Percentiles rank a stretch among this genome's conserved stretches.
These are phyloP conservation scores for Podospora conica DNA, from an alignment of 495 filamentous ascomycete genomes.

Conservation along the genomic window DNA sequence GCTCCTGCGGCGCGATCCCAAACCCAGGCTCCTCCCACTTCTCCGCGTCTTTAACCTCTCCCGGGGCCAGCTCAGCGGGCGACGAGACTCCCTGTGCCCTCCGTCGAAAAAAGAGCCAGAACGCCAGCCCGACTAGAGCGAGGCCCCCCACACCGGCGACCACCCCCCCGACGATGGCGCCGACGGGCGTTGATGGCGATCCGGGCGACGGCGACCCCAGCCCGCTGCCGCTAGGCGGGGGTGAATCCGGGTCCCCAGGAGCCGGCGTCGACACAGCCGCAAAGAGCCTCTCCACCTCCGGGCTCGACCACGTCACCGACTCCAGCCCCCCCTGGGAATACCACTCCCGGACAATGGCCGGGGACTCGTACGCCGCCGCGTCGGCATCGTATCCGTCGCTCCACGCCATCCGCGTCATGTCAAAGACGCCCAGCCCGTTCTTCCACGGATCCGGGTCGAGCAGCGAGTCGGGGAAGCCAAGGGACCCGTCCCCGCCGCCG, in stretches of 20 bases:
- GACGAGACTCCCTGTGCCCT: not conserved
- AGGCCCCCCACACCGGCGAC: not conserved
- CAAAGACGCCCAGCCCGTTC: constrained; percentile 38
- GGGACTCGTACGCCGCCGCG: constrained; percentile 32
- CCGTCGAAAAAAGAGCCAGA: not conserved
- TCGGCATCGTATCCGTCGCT: constrained; percentile 30
- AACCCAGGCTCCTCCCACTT: not conserved
- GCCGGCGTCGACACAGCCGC: not conserved
- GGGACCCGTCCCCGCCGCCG: constrained; percentile 28
- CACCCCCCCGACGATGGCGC: constrained; percentile 3
- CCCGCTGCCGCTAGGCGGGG: not conserved
- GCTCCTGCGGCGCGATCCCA: not conserved
- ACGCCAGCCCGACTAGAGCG: not conserved
- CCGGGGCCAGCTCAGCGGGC: not conserved
- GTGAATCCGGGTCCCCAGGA: not conserved
- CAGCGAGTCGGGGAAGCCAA: constrained; percentile 13
- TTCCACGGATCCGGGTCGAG: constrained; percentile 34
- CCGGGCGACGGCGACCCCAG: not conserved
- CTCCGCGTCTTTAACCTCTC: not conserved
- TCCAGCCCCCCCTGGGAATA: constrained; percentile 26
- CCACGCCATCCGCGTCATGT: constrained; percentile 35
- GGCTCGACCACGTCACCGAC: constrained; percentile 24
- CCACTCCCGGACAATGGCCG: constrained; percentile 26
- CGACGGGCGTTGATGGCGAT: not conserved
- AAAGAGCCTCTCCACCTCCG: constrained; percentile 22